These are phyloP conservation scores for Capsicum pubescens DNA, from an alignment of 257 asterid species.

Conservation along the genomic window DNA sequence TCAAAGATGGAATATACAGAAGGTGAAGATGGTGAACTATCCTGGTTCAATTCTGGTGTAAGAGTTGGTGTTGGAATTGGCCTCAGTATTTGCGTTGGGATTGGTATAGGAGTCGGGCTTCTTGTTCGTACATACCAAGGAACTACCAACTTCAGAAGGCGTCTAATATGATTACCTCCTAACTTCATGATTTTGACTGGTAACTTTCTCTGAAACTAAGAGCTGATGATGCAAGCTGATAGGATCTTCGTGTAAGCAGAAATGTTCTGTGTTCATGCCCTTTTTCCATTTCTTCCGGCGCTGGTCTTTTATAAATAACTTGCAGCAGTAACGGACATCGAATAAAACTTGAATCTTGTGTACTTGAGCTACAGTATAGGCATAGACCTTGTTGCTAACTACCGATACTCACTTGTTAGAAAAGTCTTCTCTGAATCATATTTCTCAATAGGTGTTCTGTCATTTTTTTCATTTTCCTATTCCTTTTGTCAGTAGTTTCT, in stretches of 20 bases:
- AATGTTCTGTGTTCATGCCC: not conserved
- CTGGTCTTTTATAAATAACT: conserved; percentile 13
- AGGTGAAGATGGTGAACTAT: conserved; percentile 65
- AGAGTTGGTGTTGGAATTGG: conserved; percentile 81
- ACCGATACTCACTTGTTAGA: not conserved
- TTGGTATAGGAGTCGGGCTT: conserved; percentile 78
- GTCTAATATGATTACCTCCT: conserved; percentile 44
- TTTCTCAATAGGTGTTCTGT: not conserved
- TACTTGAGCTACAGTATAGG: conserved; percentile 17
- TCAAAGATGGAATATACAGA: conserved; percentile 49
- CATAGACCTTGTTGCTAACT: conserved; percentile 6
- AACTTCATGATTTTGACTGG: conserved; percentile 12
- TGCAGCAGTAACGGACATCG: conserved; percentile 13
- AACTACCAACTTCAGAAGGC: conserved; percentile 62
- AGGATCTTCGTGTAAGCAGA: conserved; percentile 12
- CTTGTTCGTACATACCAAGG: conserved; percentile 75
- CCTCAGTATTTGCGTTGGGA: conserved; percentile 69
- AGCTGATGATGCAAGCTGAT: conserved; percentile 9
- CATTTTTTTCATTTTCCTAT: not conserved
- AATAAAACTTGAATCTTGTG: conserved; percentile 21
- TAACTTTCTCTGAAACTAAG: not conserved
- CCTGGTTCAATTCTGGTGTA: conserved; percentile 84
- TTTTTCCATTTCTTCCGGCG: not conserved
- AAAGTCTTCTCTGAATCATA: not conserved
- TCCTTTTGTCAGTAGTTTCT: not conserved